These are phyloP conservation scores for Biscogniauxia sp. DNA, from an alignment of 2,329 filamentous ascomycete species.

Conservation along the genomic window DNA sequence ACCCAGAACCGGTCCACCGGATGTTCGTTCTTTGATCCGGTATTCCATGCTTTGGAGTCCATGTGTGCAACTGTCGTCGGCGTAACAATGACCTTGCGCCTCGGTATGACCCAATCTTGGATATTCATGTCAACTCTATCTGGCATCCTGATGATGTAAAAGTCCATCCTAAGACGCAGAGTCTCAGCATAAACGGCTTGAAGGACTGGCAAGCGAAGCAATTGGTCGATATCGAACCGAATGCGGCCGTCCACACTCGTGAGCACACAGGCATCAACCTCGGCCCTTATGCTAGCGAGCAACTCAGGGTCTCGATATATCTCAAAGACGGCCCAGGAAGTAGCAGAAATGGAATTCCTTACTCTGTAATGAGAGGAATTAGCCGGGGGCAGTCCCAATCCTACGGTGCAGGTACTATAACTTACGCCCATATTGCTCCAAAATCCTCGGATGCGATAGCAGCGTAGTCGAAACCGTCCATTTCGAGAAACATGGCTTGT, in stretches of 20 bases:
- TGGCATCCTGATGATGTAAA: conserved; percentile 29
- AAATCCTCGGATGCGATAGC: conserved; percentile 28
- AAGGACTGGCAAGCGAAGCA: conserved; percentile 25
- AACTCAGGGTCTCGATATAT: conserved; percentile 26
- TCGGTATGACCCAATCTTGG: conserved; percentile 24
- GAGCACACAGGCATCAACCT: conserved; percentile 19
- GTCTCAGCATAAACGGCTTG: conserved; percentile 31
- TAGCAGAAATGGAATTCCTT: conserved; percentile 22
- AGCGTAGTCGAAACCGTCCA: conserved; percentile 25
- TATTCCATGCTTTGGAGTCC: conserved; percentile 25
- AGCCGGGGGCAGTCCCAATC: conserved; percentile 1
- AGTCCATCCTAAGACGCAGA: conserved; percentile 29
- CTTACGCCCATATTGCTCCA: conserved; percentile 29
- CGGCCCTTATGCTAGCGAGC: conserved; percentile 18
- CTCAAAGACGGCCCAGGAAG: conserved; percentile 26
- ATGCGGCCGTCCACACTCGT: conserved; percentile 12
- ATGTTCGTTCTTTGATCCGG: conserved; percentile 20
- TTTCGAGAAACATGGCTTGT: conserved; percentile 24
- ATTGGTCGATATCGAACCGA: conserved; percentile 20
- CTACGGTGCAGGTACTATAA: conserved; percentile 1
- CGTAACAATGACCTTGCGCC: conserved; percentile 22
- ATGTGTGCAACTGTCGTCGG: conserved; percentile 30
- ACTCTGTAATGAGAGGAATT: conserved; percentile 15
- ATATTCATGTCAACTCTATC: conserved; percentile 23
- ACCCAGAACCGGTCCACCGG: conserved; percentile 27